Percentiles rank a stretch among this genome's conserved stretches.
Evolutionary conservation across 495 filamentous ascomycete genomes (phyloP).

Genomic region (Schizothecium vesticola): DNA sequence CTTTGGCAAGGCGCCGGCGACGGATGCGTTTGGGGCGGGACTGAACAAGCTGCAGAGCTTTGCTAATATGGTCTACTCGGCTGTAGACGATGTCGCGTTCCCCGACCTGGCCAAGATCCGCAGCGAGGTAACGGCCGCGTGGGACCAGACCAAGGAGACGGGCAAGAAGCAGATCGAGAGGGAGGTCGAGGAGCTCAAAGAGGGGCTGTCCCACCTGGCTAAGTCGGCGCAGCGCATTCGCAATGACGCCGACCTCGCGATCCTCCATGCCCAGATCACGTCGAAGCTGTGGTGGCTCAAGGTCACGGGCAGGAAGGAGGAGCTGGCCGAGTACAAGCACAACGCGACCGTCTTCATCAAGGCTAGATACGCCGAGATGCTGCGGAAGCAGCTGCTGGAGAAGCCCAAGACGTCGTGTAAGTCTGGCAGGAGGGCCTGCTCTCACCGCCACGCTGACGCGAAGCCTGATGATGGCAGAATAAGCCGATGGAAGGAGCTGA

Average conservation of each 20-base stretch:
- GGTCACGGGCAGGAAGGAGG: slow-evolving; percentile 36
- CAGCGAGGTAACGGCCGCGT: slow-evolving; percentile 26
- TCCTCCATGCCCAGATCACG: slow-evolving; percentile 39
- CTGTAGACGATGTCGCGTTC: slow-evolving; percentile 30
- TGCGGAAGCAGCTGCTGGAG: neutral
- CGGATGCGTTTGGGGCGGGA: slow-evolving; percentile 33
- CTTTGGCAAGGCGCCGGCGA: slow-evolving; percentile 36
- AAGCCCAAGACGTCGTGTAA: neutral
- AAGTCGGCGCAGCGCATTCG: slow-evolving; percentile 25
- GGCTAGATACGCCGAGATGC: slow-evolving; percentile 22
- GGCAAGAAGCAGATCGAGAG: slow-evolving; percentile 20
- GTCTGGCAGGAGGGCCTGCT: neutral
- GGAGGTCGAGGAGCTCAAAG: slow-evolving; percentile 14
- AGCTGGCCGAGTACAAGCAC: slow-evolving; percentile 35
- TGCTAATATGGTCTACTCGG: slow-evolving; percentile 29
- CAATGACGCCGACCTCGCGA: slow-evolving; percentile 25
- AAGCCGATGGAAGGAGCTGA: slow-evolving; percentile 20
- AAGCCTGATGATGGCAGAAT: neutral
- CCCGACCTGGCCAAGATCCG: slow-evolving; percentile 30
- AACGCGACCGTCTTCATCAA: slow-evolving; percentile 35
- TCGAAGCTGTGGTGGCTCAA: slow-evolving; percentile 47
- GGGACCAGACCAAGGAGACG: slow-evolving; percentile 24
- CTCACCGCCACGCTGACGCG: neutral
- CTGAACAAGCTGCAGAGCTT: slow-evolving; percentile 35
- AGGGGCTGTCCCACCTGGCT: slow-evolving; percentile 18